Conservation (phyloP, 768 basidiomycete species). For the Cystobasidium ongulense region DNA sequence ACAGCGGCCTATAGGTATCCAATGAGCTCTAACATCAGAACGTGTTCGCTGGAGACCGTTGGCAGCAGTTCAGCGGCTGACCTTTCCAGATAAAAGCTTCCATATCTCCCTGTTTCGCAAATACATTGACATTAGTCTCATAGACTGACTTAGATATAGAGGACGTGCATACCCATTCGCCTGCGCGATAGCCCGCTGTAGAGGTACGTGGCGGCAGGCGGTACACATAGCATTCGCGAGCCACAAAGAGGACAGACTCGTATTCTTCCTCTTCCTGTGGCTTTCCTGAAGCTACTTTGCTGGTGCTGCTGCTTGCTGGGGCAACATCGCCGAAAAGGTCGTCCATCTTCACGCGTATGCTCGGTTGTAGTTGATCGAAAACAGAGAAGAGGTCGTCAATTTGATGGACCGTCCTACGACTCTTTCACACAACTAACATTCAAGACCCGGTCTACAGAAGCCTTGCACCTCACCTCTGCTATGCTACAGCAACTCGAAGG, state of each 20-base stretch:
- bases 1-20: conserved; percentile 1
- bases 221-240: conserved; percentile 28
- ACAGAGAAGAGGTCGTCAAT: neutral
- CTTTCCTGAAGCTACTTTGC: conserved; percentile 60
- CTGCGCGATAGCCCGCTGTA: conserved; percentile 39
- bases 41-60: conserved; percentile 8
- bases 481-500: neutral
- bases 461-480: neutral
- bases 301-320: conserved; percentile 55
- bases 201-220: conserved; percentile 39
- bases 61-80: neutral
- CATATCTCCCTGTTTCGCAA: conserved; percentile 30
- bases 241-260: conserved; percentile 32
- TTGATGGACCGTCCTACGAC: neutral
- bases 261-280: conserved; percentile 46
- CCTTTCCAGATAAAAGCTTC: conserved; percentile 40
- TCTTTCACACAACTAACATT: neutral
- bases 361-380: neutral
- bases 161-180: conserved; percentile 34
- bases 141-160: neutral
- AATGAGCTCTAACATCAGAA: neutral
- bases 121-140: neutral
- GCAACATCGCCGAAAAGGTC: conserved; percentile 26
- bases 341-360: conserved; percentile 1
- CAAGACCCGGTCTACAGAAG: neutral